phyloP scores from a whole-genome alignment of 2,329 filamentous ascomycete species.

The Emydomyces testavorans region DNA sequence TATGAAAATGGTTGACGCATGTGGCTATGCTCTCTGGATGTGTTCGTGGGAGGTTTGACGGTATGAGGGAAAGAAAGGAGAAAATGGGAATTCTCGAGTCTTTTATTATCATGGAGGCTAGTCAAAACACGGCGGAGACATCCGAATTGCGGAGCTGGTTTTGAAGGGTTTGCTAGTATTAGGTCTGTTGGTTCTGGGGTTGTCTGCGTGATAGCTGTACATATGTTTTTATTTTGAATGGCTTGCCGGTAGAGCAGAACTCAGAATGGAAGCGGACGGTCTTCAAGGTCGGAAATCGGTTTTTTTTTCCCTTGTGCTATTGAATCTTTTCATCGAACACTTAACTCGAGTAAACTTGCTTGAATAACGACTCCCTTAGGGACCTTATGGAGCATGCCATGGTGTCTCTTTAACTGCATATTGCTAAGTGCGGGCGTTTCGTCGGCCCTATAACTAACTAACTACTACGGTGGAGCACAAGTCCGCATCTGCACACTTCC shows the following conservation, averaged over 20 bases:
- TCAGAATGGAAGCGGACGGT: slow-evolving; percentile 10
- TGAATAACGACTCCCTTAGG: no score
- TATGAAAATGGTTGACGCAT: background rate
- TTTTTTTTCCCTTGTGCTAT: background rate
- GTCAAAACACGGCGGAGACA: slow-evolving; percentile 11
- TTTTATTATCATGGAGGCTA: slow-evolving; percentile 8
- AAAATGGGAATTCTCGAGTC: background rate
- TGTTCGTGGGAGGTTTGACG: background rate
- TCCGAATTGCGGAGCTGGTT: slow-evolving; percentile 7
- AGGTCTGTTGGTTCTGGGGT: slow-evolving; percentile 9
- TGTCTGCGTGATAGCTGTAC: slow-evolving; percentile 9
- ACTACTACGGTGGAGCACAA: background rate
- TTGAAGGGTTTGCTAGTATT: slow-evolving; percentile 10
- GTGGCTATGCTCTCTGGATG: slow-evolving; percentile 1
- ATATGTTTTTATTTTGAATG: background rate
- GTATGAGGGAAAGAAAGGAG: slow-evolving; percentile 1
- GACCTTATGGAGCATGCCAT: no score
- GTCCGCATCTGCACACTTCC: background rate
- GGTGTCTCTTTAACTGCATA: no score
- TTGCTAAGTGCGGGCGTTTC: no score
- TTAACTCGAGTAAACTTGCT: no score
- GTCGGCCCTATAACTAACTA: background rate
- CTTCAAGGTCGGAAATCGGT: slow-evolving; percentile 2
- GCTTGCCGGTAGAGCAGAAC: slow-evolving; percentile 11
- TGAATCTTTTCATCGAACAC: background rate